phyloP scores from a whole-genome alignment of 441 rosid genomes.

The Iberis amara region DNA sequence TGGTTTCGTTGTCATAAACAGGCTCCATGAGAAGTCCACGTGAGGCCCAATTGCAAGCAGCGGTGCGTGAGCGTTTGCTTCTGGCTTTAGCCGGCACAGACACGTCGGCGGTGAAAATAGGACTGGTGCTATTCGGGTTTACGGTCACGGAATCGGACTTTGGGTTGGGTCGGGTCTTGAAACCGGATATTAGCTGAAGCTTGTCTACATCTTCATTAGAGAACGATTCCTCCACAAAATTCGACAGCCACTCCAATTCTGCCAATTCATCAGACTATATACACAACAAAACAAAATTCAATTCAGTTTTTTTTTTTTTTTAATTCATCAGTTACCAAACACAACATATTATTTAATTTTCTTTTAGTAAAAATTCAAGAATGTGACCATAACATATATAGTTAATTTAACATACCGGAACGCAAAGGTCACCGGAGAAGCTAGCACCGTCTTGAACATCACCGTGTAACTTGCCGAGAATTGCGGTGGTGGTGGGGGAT shows the following conservation, averaged over 20 bases:
- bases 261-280: constrained; percentile 73
- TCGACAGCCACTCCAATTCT: constrained; percentile 92
- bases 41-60: constrained; percentile 78
- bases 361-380: background rate
- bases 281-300: too few relatives aligned
- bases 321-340: too few relatives aligned
- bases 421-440: constrained; percentile 64
- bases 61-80: constrained; percentile 82
- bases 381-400: too few relatives aligned
- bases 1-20: too few relatives aligned
- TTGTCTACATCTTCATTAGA: constrained; percentile 81
- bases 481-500: constrained; percentile 46
- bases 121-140: constrained; percentile 15
- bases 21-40: too few relatives aligned
- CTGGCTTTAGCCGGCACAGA: constrained; percentile 82
- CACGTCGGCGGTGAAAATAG: constrained; percentile 29
- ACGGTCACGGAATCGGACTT: constrained; percentile 31
- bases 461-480: constrained; percentile 31
- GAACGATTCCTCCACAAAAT: constrained; percentile 89
- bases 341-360: background rate
- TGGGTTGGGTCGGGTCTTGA: constrained; percentile 32
- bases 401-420: constrained; percentile 78
- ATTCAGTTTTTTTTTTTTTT: too few relatives aligned
- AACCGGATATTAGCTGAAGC: constrained; percentile 71
- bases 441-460: constrained; percentile 35